Evolutionary conservation across 2,329 filamentous ascomycete genomes (phyloP), one percentile per base, ranked within the genome.

Genomic region (Cercospora nicotianae): DNA sequence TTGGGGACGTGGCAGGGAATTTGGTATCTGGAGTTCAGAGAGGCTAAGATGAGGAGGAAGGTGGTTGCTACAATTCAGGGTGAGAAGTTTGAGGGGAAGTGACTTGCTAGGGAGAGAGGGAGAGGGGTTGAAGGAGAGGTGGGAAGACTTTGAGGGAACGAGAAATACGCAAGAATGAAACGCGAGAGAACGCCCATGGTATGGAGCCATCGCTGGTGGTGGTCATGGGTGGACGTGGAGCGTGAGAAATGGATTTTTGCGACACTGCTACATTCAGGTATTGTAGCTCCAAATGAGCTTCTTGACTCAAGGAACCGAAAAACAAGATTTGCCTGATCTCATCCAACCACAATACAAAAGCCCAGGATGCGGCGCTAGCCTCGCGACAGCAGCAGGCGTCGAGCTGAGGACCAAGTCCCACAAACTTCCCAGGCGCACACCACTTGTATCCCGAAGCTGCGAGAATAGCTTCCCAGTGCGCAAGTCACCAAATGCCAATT

Each of bases 51-150:
- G 80, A 84, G 87, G 71, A 87, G 95, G 75, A 91, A 89, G 78
- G 87, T 98, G 12, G 90, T 99, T 70, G 94, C 94, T 64, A 98
- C 95, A 1, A 96, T 98, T 70, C 94, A 98, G 80, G 95, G 94
- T 53, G 91, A 97, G 82, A 89, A 28, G 67, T 68, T 63, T 66
- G 61, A 87, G 30, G 62, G 62, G 82, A 69, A 64, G 62, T 72
- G 71, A 72, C 63, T 70, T 66, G 64, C 26, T 36, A 31, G 13
- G 12, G 48, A 16, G 65, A 36, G 39, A 16, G 33, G 16, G 16
- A 10, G 60, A 39, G 39, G 6, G 39, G 31, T 10, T 60, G 31
- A 20, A 4, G 45, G 18, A 23, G 9, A 13, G 5, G 0, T 23
- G 18, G 45, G 45, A 5, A 51, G 45, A 12, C 20, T 51, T 5